Conservation (phyloP, 2,329 filamentous ascomycete genomes). For the Fusarium metavorans region DNA sequence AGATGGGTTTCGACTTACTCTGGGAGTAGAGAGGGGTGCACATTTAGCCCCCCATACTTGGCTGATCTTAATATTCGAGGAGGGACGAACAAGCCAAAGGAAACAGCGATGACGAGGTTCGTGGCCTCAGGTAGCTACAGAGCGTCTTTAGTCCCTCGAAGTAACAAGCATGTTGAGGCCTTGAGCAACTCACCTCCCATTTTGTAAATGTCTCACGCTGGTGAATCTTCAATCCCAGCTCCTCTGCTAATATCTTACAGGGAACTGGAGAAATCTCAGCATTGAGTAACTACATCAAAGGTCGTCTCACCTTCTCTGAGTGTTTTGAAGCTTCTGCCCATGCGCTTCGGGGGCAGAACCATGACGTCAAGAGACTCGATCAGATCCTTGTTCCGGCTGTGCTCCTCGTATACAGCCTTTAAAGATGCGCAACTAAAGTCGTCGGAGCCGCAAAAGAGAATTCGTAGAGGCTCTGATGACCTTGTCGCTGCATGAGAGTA, state of each 20-base stretch:
- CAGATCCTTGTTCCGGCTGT: constrained; percentile 60
- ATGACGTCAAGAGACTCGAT: constrained; percentile 88
- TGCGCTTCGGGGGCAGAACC: constrained; percentile 81
- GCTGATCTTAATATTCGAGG: constrained; percentile 75
- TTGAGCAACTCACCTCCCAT: constrained; percentile 74
- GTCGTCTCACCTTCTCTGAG: constrained; percentile 73
- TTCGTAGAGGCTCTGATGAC: constrained; percentile 73
- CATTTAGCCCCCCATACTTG: constrained; percentile 88
- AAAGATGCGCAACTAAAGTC: constrained; percentile 87
- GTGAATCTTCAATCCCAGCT: constrained; percentile 76
- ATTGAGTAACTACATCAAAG: too few species aligned
- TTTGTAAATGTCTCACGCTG: constrained; percentile 84
- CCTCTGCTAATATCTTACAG: constrained; percentile 73
- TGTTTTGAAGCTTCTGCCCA: constrained; percentile 78
- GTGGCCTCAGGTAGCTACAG: constrained; percentile 67
- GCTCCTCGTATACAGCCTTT: constrained; percentile 73
- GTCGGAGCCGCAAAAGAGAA: constrained; percentile 96
- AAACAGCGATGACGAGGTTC: constrained; percentile 91
- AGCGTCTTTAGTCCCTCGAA: constrained; percentile 6
- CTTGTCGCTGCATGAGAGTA: constrained; percentile 32
- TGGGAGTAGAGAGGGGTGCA: constrained; percentile 92
- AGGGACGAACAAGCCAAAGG: constrained; percentile 92
- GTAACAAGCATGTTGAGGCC: not conserved
- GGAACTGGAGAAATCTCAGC: constrained; percentile 72
- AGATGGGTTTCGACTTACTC: constrained; percentile 64